Conservation (phyloP, 1,284 basidiomycete species). For the Cryptococcus sp. region DNA sequence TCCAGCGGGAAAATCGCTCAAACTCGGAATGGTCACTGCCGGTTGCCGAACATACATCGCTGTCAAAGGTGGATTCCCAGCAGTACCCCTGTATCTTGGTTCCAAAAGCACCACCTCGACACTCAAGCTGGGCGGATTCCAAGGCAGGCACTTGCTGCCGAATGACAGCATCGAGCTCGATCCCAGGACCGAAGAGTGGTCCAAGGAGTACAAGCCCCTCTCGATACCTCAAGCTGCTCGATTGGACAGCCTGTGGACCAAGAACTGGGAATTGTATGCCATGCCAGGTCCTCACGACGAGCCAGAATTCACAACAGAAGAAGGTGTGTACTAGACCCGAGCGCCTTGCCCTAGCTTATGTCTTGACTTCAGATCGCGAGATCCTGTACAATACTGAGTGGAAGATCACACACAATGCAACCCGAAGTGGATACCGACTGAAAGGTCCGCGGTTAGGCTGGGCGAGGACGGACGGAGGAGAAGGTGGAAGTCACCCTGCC, state of each 20-base stretch:
- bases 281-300: conserved; percentile 68
- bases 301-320: conserved; percentile 59
- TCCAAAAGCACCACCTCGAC: conserved; percentile 53
- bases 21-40: conserved; percentile 46
- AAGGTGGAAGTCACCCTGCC: conserved; percentile 71
- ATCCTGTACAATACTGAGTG: conserved; percentile 40
- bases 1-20: conserved; percentile 57
- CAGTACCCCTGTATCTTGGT: conserved; percentile 61
- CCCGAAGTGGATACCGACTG: conserved; percentile 49
- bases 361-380: conserved; percentile 20
- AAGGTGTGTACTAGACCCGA: conserved; percentile 52
- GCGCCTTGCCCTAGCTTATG: neutral
- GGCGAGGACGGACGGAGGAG: conserved; percentile 65
- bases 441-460: conserved; percentile 60
- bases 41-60: conserved; percentile 65
- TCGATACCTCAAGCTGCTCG: conserved; percentile 21
- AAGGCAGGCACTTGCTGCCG: conserved; percentile 58
- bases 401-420: conserved; percentile 46
- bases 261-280: conserved; percentile 61
- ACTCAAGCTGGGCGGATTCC: conserved; percentile 43
- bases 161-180: conserved; percentile 57
- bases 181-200: conserved; percentile 58
- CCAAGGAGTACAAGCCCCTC: conserved; percentile 25
- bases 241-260: conserved; percentile 27
- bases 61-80: conserved; percentile 65